Percentiles rank a stretch among this genome's conserved stretches.
These are phyloP conservation scores for Entomortierella chlamydospora DNA, from an alignment of 192 early-diverging fungal species.

Conservation along the genomic window DNA sequence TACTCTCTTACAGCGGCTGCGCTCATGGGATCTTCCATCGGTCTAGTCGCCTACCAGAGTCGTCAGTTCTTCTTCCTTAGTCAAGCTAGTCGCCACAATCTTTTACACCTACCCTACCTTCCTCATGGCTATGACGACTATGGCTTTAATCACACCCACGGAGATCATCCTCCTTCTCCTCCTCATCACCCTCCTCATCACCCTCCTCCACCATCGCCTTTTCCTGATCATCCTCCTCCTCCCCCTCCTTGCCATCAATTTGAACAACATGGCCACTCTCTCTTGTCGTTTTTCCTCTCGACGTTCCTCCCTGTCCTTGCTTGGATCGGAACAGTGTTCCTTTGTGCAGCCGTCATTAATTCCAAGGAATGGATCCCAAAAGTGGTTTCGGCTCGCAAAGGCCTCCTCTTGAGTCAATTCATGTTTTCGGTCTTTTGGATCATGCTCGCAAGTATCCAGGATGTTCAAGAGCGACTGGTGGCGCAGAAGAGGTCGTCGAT, in stretches of 20 bases:
- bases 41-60: slow-evolving; percentile 36
- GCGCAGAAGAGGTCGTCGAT: not conserved
- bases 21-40: slow-evolving; percentile 48
- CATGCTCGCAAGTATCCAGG: slow-evolving; percentile 16
- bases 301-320: slow-evolving; percentile 22
- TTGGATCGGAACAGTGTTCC: slow-evolving; percentile 7
- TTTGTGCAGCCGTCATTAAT: slow-evolving; percentile 6
- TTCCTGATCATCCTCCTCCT: no score
- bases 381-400: slow-evolving; percentile 15
- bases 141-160: no score
- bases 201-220: no score
- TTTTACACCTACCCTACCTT: no score
- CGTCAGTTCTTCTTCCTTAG: slow-evolving; percentile 35
- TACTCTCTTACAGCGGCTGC: slow-evolving; percentile 39
- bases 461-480: slow-evolving; percentile 29
- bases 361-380: slow-evolving; percentile 22
- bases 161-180: no score
- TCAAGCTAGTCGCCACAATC: not conserved
- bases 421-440: slow-evolving; percentile 38
- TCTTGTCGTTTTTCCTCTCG: slow-evolving; percentile 2
- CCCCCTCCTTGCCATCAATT: not conserved
- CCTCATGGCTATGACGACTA: no score
- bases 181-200: no score
- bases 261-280: slow-evolving; percentile 1
- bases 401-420: slow-evolving; percentile 27